Percentiles rank a stretch among this genome's conserved stretches.
Conservation (phyloP, 2,329 filamentous ascomycete species). For the Aureobasidium sp. region DNA sequence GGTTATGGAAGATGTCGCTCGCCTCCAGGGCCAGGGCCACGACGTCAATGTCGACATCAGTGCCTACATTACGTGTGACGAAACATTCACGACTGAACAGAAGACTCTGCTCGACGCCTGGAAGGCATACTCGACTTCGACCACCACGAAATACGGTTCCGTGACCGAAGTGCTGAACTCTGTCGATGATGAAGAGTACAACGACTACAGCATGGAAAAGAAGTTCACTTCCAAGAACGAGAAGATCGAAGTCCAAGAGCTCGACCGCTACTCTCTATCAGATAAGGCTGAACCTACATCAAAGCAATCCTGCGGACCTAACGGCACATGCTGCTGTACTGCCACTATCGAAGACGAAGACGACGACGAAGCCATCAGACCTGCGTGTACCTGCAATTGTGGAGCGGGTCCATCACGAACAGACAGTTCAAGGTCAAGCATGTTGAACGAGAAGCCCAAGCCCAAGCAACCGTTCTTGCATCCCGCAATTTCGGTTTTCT, state of each 20-base stretch:
- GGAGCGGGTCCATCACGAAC: slow-evolving; percentile 21
- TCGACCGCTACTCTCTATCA: slow-evolving; percentile 16
- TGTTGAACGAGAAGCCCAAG: slow-evolving; percentile 14
- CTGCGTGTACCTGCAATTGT: slow-evolving; percentile 30
- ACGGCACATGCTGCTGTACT: slow-evolving; percentile 42
- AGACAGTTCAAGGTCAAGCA: slow-evolving; percentile 16
- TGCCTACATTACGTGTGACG: slow-evolving; percentile 49
- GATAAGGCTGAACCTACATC: slow-evolving; percentile 9
- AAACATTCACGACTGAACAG: slow-evolving; percentile 37
- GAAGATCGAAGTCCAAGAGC: slow-evolving; percentile 22
- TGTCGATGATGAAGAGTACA: slow-evolving; percentile 9
- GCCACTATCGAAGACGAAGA: slow-evolving; percentile 40
- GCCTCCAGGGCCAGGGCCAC: slow-evolving; percentile 28
- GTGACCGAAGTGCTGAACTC: slow-evolving; percentile 18
- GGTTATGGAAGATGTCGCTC: slow-evolving; percentile 36
- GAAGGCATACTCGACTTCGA: slow-evolving; percentile 16
- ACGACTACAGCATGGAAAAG: background rate
- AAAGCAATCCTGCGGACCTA: slow-evolving; percentile 23
- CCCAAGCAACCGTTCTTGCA: slow-evolving; percentile 22
- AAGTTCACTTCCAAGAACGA: slow-evolving; percentile 18
- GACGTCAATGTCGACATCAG: slow-evolving; percentile 42
- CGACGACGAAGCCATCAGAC: slow-evolving; percentile 23
- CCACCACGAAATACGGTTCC: slow-evolving; percentile 20
- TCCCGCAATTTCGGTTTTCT: slow-evolving; percentile 31
- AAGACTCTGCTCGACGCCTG: slow-evolving; percentile 23